phyloP scores from a whole-genome alignment of 1,284 basidiomycete species.

The Leccinum pallidistipes region DNA sequence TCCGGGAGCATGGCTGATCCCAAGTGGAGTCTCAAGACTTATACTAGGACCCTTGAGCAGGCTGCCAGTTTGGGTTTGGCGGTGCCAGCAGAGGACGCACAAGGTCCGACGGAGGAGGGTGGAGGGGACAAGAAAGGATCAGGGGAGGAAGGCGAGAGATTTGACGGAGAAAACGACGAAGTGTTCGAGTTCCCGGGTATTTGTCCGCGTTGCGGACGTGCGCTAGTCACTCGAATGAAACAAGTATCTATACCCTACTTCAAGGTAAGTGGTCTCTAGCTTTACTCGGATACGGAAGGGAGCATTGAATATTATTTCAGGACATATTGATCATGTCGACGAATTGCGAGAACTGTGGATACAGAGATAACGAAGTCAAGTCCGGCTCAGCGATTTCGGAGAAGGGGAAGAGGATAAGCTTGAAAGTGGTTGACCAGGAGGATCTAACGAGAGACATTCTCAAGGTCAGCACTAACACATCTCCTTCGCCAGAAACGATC shows the following conservation, averaged over 20 bases:
- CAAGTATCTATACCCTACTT: constrained; percentile 98
- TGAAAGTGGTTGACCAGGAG: constrained; percentile 92
- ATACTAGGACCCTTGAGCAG: constrained; percentile 81
- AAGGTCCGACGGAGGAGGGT: constrained; percentile 28
- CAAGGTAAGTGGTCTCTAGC: constrained; percentile 56
- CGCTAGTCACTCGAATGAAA: constrained; percentile 91
- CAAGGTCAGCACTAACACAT: constrained; percentile 55
- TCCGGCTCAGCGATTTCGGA: constrained; percentile 87
- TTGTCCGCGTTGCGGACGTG: constrained; percentile 88
- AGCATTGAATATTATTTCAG: constrained; percentile 28
- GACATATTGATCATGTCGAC: constrained; percentile 99
- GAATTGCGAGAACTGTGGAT: constrained; percentile 93
- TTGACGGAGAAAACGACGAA: constrained; percentile 66
- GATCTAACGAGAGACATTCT: constrained; percentile 94
- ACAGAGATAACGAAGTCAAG: constrained; percentile 98
- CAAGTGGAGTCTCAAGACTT: constrained; percentile 92
- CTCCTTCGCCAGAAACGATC: not conserved
- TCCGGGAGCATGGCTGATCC: constrained; percentile 78
- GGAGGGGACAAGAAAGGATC: constrained; percentile 35
- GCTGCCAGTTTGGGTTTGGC: constrained; percentile 81
- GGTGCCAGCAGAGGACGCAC: constrained; percentile 45
- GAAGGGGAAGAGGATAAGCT: constrained; percentile 83
- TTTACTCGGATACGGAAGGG: not conserved
- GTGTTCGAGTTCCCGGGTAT: constrained; percentile 87
- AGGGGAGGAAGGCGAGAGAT: constrained; percentile 24